Evolutionary conservation across 2,329 filamentous ascomycete species (phyloP).

Genomic region (Verticillium alfalfae): DNA sequence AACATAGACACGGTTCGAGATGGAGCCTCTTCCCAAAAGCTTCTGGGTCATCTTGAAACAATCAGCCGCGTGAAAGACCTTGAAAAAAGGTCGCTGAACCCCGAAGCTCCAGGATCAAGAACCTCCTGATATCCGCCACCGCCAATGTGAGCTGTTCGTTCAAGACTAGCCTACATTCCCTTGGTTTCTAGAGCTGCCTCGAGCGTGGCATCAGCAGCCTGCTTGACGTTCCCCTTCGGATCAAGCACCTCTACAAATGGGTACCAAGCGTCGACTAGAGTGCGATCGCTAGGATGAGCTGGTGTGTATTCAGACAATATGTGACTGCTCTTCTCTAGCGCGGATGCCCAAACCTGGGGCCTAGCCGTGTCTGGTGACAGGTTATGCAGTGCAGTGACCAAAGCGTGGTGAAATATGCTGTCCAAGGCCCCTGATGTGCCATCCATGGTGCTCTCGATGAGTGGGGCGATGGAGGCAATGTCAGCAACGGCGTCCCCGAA

Average conservation of each 20-base stretch:
- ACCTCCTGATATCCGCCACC: constrained; percentile 64
- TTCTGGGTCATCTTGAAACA: too few species aligned
- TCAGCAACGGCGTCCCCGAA: constrained; percentile 41
- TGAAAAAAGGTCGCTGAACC: constrained; percentile 70
- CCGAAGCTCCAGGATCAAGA: constrained; percentile 61
- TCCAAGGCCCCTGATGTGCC: constrained; percentile 57
- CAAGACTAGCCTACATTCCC: constrained; percentile 85
- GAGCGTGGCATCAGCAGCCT: constrained; percentile 70
- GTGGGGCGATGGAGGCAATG: constrained; percentile 43
- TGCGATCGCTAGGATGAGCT: constrained; percentile 82
- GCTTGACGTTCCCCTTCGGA: constrained; percentile 58
- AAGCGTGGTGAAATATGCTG: constrained; percentile 85
- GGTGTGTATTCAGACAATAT: constrained; percentile 80
- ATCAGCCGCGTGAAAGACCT: constrained; percentile 51
- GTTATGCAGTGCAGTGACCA: constrained; percentile 57
- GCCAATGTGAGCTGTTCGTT: constrained; percentile 76
- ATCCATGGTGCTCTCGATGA: constrained; percentile 55
- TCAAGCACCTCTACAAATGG: constrained; percentile 75
- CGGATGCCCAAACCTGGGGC: constrained; percentile 22
- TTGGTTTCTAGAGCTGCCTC: constrained; percentile 78
- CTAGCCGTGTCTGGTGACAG: constrained; percentile 13
- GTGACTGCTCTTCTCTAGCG: constrained; percentile 42
- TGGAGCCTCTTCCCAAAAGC: too few species aligned
- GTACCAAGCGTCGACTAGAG: constrained; percentile 80
- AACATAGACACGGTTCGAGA: too few species aligned